Evolutionary conservation across 345 rosid genomes (phyloP).

Genomic region (Eucalyptus shirleyi): DNA sequence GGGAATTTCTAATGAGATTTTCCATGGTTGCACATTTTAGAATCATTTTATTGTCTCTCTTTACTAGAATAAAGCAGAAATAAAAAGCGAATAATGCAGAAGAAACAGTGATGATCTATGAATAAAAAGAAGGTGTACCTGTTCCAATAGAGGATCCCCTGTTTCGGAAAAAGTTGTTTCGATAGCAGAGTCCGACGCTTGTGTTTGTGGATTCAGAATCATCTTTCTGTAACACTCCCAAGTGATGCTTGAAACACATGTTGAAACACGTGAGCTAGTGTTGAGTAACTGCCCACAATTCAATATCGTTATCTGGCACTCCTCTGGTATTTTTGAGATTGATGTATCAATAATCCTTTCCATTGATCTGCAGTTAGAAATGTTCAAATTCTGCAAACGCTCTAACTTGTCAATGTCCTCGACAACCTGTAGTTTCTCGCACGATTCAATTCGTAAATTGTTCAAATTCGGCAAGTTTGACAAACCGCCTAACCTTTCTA

Average conservation of each 20-base stretch:
- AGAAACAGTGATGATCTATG: no score
- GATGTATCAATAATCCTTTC: not conserved
- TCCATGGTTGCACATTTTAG: no score
- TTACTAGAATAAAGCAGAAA: no score
- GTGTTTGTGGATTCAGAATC: not conserved
- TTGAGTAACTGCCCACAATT: no score
- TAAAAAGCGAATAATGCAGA: no score
- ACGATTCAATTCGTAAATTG: rapidly evolving
- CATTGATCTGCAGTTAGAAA: rapidly evolving
- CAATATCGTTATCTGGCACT: not conserved
- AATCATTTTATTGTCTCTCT: no score
- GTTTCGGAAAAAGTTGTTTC: not conserved
- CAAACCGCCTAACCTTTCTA: not conserved
- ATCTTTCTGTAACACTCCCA: no score
- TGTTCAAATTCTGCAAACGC: rapidly evolving
- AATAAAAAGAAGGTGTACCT: not conserved
- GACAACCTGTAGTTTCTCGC: not conserved
- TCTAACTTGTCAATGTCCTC: not conserved
- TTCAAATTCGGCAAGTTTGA: not conserved
- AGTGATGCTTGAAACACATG: no score
- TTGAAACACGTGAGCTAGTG: no score
- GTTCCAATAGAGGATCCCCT: not conserved
- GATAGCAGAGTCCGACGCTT: not conserved
- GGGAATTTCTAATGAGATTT: no score
- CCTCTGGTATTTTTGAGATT: not conserved